Percentiles rank a stretch among this genome's conserved stretches.
Conservation (phyloP, 2,329 filamentous ascomycete genomes). For the Trichoderma simmonsii region DNA sequence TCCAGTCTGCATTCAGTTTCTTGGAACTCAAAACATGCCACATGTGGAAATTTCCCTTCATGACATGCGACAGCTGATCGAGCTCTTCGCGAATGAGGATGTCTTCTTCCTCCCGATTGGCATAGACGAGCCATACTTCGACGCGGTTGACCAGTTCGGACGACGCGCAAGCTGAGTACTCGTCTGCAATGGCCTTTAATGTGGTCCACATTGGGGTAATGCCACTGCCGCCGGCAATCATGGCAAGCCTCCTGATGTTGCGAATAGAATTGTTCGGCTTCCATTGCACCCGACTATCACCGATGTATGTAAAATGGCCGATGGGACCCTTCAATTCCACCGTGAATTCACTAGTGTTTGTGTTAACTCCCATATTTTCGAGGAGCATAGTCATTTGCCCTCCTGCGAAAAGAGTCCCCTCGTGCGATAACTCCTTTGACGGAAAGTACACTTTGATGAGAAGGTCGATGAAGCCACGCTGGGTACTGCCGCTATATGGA, state of each 20-base stretch:
- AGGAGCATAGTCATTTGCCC: neutral
- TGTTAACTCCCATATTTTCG: neutral
- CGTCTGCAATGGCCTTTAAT: slow-evolving; percentile 52
- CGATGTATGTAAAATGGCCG: neutral
- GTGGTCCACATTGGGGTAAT: slow-evolving; percentile 89
- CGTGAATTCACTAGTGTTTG: neutral
- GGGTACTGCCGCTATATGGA: neutral
- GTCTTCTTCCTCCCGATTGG: slow-evolving; percentile 73
- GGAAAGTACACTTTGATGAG: neutral
- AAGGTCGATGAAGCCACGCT: neutral
- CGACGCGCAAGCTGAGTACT: slow-evolving; percentile 18
- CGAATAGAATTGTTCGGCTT: neutral
- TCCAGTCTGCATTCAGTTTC: neutral
- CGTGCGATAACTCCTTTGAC: neutral
- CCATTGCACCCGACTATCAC: neutral
- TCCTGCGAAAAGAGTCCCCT: neutral
- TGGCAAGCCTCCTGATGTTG: neutral
- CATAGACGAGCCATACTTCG: slow-evolving; percentile 71
- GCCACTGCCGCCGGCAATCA: slow-evolving; percentile 41
- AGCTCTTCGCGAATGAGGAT: slow-evolving; percentile 63
- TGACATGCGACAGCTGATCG: neutral
- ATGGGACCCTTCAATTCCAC: neutral
- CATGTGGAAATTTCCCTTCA: neutral
- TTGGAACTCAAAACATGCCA: slow-evolving; percentile 1
- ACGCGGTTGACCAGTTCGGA: slow-evolving; percentile 49